Evolutionary conservation across 2,329 filamentous ascomycete species (phyloP).

Genomic region (Neofusicoccum kwambonambiense): DNA sequence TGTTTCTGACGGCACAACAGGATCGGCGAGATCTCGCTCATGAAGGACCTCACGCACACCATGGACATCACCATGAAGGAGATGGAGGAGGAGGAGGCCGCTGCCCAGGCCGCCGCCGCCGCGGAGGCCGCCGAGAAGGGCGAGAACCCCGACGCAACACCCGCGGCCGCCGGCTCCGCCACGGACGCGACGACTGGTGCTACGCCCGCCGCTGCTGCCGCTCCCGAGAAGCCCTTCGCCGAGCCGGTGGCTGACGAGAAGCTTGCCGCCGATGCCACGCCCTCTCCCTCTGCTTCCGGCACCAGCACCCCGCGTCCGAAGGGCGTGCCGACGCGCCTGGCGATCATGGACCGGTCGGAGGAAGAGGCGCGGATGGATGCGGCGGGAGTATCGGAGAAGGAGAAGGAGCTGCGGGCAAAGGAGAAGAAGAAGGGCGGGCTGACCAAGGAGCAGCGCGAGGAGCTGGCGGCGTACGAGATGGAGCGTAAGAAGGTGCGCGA

Average conservation of each 20-base stretch:
- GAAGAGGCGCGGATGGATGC: constrained; percentile 68
- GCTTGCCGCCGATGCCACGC: constrained; percentile 32
- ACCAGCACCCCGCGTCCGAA: constrained; percentile 46
- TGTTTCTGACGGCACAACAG: constrained; percentile 22
- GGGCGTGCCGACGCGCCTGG: constrained; percentile 73
- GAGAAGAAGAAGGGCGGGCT: constrained; percentile 88
- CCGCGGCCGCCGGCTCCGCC: constrained; percentile 20
- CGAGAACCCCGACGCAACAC: constrained; percentile 25
- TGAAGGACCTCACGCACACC: constrained; percentile 96
- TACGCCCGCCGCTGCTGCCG: constrained; percentile 52
- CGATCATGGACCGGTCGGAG: constrained; percentile 84
- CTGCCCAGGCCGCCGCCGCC: constrained; percentile 54
- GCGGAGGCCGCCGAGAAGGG: constrained; percentile 34
- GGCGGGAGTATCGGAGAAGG: constrained; percentile 66
- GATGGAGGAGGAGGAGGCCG: constrained; percentile 66
- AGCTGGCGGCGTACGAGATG: constrained; percentile 81
- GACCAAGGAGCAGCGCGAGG: constrained; percentile 88
- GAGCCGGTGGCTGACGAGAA: constrained; percentile 19
- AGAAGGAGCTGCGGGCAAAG: constrained; percentile 74
- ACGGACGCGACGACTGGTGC: constrained; percentile 19
- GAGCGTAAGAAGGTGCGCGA: constrained; percentile 82
- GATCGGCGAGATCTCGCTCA: constrained; percentile 96
- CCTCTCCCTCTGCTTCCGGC: constrained; percentile 33
- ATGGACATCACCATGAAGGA: constrained; percentile 96
- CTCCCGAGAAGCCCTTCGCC: constrained; percentile 26